Percentiles rank a stretch among this genome's conserved stretches.
Evolutionary conservation across 257 asterid species (phyloP).

Genomic region (Linderniella brevidens): DNA sequence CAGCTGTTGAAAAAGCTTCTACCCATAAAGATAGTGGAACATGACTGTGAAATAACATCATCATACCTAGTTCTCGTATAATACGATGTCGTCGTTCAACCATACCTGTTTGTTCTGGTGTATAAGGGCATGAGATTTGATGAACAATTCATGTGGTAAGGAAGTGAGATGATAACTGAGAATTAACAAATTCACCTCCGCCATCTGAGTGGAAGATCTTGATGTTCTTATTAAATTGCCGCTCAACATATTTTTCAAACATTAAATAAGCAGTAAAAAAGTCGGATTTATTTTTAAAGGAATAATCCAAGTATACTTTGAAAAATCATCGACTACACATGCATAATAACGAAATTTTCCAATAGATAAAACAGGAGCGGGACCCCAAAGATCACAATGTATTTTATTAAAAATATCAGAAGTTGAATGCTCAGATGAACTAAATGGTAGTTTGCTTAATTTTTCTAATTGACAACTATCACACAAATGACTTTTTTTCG

Average conservation of each 20-base stretch:
- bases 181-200: constrained; percentile 5
- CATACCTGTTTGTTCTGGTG: constrained; percentile 6
- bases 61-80: constrained; percentile 8
- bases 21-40: constrained; percentile 2
- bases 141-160: not conserved
- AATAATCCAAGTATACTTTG: constrained; percentile 1
- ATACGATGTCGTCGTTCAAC: constrained; percentile 4
- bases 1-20: not conserved
- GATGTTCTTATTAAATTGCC: constrained; percentile 1
- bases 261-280: constrained; percentile 1
- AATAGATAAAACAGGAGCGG: constrained; percentile 5
- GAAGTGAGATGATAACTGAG: not conserved
- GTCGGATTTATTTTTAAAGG: constrained; percentile 4
- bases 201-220: constrained; percentile 6
- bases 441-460: not conserved
- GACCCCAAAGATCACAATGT: constrained; percentile 9
- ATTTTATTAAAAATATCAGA: constrained; percentile 3
- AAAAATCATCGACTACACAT: constrained; percentile 9
- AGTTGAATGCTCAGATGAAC: not conserved
- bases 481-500: constrained; percentile 3
- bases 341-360: constrained; percentile 8
- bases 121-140: constrained; percentile 2
- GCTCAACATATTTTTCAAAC: constrained; percentile 6
- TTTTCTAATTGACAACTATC: constrained; percentile 7
- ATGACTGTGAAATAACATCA: constrained; percentile 3